Base-by-base conservation (phyloP, 2,329 filamentous ascomycete genomes). In the Diaporthe eres region DNA sequence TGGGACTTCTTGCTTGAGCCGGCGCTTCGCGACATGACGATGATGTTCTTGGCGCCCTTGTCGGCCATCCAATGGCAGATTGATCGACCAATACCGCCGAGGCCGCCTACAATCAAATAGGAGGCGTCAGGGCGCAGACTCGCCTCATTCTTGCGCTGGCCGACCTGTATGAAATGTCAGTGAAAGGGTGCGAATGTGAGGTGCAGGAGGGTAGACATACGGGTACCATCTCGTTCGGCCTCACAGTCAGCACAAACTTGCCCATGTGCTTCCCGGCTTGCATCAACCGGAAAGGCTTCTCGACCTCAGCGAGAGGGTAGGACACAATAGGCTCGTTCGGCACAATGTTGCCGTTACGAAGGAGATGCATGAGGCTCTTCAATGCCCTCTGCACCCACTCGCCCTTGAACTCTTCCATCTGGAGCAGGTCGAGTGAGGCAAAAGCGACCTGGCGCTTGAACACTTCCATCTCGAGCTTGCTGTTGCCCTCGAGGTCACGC, bases 401-500 rank as follows among this genome's bases (percentile, higher is more conserved):
- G 12, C 37, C 37, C 37, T 39, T 39, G 12, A 39, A 39, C 37
- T 39, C 37, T 15, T 39, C 37, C 37, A 39, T 39, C 37, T 39
- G 37, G 12, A 39, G 37, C 12, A 85, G 60, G 31, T 86, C 84
- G 1, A 87, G 76, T 57, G 82, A 81, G 19, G 78, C 77, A 39
- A 84, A 86, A 2, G 80, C 81, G 0, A 84, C 80, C 5, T 83
- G 84, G 1, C 76, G 77, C 4, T 83, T 79, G 53, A 91, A 90
- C 0, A 82, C 81, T 0, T 82, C 77, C 86, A 90, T 87, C 2
- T 85, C 83, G 6, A 90, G 81, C 8, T 82, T 79, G 2, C 82
- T 84, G 31, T 85, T 83, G 0, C 83, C 83, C 1, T 83, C 78
- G 2, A 88, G 80, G 61, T 88, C 86, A 8, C 8, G 9, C 76